phyloP scores from a whole-genome alignment of 2,329 filamentous ascomycete species.

The Colletotrichum sp. region DNA sequence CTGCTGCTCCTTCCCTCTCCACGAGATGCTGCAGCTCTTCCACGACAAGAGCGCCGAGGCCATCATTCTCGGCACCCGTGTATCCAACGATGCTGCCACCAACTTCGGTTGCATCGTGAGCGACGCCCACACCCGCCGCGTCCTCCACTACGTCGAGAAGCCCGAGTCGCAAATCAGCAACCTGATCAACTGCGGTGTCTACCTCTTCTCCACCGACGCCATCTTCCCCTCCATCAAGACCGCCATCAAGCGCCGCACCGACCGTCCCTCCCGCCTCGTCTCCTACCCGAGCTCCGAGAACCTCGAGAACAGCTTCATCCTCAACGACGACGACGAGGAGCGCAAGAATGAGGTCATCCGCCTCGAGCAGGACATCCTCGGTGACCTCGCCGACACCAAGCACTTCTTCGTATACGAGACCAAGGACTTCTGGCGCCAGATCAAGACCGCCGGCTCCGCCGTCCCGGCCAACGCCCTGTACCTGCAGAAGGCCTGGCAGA shows the following conservation, averaged over 20 bases:
- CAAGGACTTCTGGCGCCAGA: conserved; percentile 99
- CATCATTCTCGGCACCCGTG: conserved; percentile 91
- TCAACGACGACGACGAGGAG: conserved; percentile 60
- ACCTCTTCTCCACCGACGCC: conserved; percentile 93
- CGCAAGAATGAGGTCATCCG: conserved; percentile 87
- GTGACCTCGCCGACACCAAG: conserved; percentile 94
- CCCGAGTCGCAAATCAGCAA: conserved; percentile 97
- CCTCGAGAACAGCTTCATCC: conserved; percentile 70
- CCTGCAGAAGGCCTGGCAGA: conserved; percentile 91
- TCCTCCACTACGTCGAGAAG: conserved; percentile 99
- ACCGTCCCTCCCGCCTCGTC: conserved; percentile 80
- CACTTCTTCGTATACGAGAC: conserved; percentile 99
- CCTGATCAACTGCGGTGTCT: conserved; percentile 98
- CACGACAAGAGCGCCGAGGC: conserved; percentile 96
- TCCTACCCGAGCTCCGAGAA: conserved; percentile 98
- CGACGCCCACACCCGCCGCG: conserved; percentile 90
- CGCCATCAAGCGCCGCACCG: conserved; percentile 93
- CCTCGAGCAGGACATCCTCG: conserved; percentile 95
- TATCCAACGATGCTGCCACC: conserved; percentile 86
- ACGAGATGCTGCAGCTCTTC: conserved; percentile 94
- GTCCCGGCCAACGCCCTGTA: conserved; percentile 97
- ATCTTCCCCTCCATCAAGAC: conserved; percentile 96
- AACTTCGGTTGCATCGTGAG: conserved; percentile 99
- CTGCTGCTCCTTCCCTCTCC: conserved; percentile 96
- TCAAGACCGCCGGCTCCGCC: conserved; percentile 97